Base-by-base conservation (phyloP, 768 basidiomycete species). In the Postia placenta region DNA sequence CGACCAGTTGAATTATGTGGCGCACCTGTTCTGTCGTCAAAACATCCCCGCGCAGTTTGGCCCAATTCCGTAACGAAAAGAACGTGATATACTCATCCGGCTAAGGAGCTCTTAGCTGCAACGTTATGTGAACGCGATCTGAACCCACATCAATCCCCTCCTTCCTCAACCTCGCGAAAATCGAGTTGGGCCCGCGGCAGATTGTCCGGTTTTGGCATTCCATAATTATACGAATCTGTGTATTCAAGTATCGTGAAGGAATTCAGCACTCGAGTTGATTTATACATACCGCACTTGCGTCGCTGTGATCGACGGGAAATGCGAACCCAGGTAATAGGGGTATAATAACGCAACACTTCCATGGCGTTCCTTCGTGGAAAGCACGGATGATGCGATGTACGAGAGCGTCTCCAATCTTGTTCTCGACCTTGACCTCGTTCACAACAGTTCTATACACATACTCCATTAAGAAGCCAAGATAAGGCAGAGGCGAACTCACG, bases 171-270 rank as follows among this genome's bases (percentile, higher is more conserved):
- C 92, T 75, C 5, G 79, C 80, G 64, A 91, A 98, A 56, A 99
- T 95, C 2, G 93, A 96, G 64, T 89, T 75, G 3, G 92, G 89
- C 1, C 96, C 96, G 40, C 95, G 78, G 47, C 78, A 78, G 40
- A 98, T 85, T 0, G 92, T 86, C 50, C 87, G 78, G 60, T 91
- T 94, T 66, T 99, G 96, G 60, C 92, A 95, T 61, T 99, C 92
- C 30, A 97, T 62, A 62, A 98, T 98, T 48, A 98, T 85, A 27
- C 95, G 90, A 56, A 95, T 81, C 90, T 92, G 55, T 41, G 49
- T 47, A 35, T 12, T 46, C 17, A 50, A 17, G 9, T 15, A 20
- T 33, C 24, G 2, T 7, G 15, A 12, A 27, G 19, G 15, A 14
- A 27, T 7, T 42, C 4, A 7, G 12, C 28, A 25, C 9, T 28